Evolutionary conservation across 495 filamentous ascomycete genomes (phyloP), one percentile per base, ranked within the genome.

Genomic region (Neurospora sp.): DNA sequence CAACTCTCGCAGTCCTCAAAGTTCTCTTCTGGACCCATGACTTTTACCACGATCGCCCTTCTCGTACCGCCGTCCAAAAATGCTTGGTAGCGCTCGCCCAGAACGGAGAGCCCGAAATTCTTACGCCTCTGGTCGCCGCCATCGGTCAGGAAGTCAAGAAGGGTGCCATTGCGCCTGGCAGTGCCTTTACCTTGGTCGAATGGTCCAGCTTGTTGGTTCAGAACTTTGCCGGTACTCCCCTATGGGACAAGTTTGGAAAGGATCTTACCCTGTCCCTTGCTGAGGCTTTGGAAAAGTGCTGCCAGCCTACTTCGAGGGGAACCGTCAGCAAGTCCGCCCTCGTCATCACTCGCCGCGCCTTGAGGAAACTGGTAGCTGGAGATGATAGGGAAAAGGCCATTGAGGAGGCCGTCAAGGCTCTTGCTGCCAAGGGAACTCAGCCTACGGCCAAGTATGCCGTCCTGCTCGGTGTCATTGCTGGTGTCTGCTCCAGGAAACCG

Each of bases 151-250:
- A 99, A 81, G 85, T 91, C 1, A 83, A 87, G 48, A 97, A 96
- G 79, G 79, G 84, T 5, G 89, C 88, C 38, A 88, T 98, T 75
- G 92, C 95, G 31, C 83, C 92, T 2, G 87, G 88, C 31, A 94
- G 89, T 78, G 92, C 94, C 2, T 94, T 97, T 77, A 92, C 97
- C n/a, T 84, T 99, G 75, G 84, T 95, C 14, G 92, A 95, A 78
- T 99, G 94, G 96, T 93, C 90, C 79, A 92, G 90, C 69, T 79
- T 94, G 73, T 81, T 97, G 14, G 82, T 96, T 54, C 89, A 92
- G 77, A 84, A 88, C 69, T 80, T 86, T 59, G 86, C 79, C 72
- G 84, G 82, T 72, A 87, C 79, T 73, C 84, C 80, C 39, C 80
- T 82, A 46, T 93, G 92, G 87, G 85, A 92, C n/a, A 84, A 85